Evolutionary conservation across 805 yeast genomes (phyloP), one percentile per base, ranked within the genome.

Genomic region (Kodamaea hsintzibuensis): DNA sequence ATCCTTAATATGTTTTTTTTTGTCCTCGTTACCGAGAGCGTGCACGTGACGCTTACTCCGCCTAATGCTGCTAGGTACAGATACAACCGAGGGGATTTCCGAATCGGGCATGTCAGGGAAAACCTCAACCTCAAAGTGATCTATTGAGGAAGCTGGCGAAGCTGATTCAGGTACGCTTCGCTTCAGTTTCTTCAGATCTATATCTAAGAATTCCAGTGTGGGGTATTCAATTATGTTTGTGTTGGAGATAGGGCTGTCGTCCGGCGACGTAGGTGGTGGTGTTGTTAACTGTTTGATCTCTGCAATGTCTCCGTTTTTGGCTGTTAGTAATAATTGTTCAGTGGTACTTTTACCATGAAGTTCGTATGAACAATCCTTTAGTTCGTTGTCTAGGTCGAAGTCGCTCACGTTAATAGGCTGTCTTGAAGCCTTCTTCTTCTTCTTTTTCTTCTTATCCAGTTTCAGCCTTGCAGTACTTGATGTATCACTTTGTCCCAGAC

Each of bases 41-140:
- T 8, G 35, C 52, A 50, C 52, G 52, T 50, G 52, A 13, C 30
- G 16, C 16, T 27, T 22, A 14, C 39, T 17, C n/a, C 19, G 22
- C 17, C 9, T 25, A 14, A 18, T 3, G 25, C 10, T n/a, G 19
- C 39, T 13, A 9, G 48, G 48, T 3, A 45, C 17, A 13, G 39
- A 14, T 17, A 44, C 33, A 6, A 44, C 47, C 33, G 47, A 27
- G 47, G 47, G 47, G 18, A 44, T 44, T 4, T 44, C 48, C 19
- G 48, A 27, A 25, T 45, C 48, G 38, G 39, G 18, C 10, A 45
- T 22, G 9, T 13, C 18, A n/a, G 48, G 38, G 22, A 14, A 19
- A 13, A 45, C 48, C 48, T 45, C 39, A n/a, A 45, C 16, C 14
- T 14, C 16, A 10, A 27, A 30, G 10, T 30, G 25, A 22, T 22